phyloP scores from a whole-genome alignment of 2,329 filamentous ascomycete genomes.

The Blumeria hordei region DNA sequence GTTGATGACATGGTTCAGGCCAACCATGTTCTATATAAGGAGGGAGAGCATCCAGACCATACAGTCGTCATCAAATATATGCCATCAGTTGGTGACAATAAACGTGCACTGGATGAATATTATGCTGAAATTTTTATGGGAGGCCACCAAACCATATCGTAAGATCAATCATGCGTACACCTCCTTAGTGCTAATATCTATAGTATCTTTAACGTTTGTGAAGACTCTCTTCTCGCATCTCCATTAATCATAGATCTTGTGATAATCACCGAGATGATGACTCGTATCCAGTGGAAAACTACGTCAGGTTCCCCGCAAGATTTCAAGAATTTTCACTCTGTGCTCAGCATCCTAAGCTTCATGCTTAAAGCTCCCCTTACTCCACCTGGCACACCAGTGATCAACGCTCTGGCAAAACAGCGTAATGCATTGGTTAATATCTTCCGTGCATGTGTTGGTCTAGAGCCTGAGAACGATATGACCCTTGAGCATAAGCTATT shows the following conservation, averaged over 20 bases:
- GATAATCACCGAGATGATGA: conserved; percentile 90
- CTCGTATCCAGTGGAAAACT: conserved; percentile 78
- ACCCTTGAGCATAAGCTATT: conserved; percentile 97
- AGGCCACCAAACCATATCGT: conserved; percentile 88
- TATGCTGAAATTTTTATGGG: conserved; percentile 98
- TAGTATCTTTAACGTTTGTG: conserved; percentile 94
- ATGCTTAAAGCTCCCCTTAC: conserved; percentile 96
- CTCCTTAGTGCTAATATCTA: conserved; percentile 4
- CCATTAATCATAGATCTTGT: conserved; percentile 95
- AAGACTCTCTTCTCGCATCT: conserved; percentile 88
- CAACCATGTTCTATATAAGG: conserved; percentile 71
- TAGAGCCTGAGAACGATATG: conserved; percentile 97
- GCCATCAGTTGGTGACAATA: conserved; percentile 96
- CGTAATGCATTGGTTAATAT: conserved; percentile 88
- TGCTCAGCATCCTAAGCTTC: conserved; percentile 91
- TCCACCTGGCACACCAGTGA: conserved; percentile 78
- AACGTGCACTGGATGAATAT: conserved; percentile 96
- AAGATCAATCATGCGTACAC: conserved; percentile 17
- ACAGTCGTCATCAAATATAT: conserved; percentile 99
- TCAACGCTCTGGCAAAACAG: conserved; percentile 93
- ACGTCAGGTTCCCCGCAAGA: conserved; percentile 30
- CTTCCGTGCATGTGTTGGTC: conserved; percentile 88
- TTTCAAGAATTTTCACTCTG: conserved; percentile 88
- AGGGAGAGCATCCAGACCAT: conserved; percentile 90
- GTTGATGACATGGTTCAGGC: conserved; percentile 99